These are phyloP conservation scores for Candida sanyaensis DNA, from an alignment of 1,139 yeast genomes.

Conservation along the genomic window DNA sequence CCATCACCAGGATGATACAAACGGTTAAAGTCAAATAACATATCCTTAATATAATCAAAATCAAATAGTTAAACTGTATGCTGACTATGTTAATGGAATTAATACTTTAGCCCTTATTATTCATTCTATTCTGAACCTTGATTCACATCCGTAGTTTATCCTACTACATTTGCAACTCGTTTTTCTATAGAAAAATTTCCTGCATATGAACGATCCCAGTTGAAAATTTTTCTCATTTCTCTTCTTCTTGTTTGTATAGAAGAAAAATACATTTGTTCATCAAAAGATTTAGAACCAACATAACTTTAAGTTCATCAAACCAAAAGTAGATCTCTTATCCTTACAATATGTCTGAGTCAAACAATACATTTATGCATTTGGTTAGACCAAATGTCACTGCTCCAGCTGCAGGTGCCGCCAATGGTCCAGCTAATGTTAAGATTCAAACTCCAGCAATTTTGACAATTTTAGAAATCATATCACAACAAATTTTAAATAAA, in stretches of 20 bases:
- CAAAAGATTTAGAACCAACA: background rate
- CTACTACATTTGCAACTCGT: background rate
- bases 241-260: background rate
- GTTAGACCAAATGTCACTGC: conserved; percentile 62
- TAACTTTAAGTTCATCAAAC: too few species aligned
- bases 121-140: too few species aligned
- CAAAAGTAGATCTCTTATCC: background rate
- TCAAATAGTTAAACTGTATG: too few species aligned
- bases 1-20: too few species aligned
- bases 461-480: conserved; percentile 57
- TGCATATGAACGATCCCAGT: background rate
- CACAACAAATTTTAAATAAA: conserved; percentile 48
- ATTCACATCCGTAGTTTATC: too few species aligned
- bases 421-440: conserved; percentile 51
- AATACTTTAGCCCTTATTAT: too few species aligned
- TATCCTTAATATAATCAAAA: too few species aligned
- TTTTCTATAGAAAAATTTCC: background rate
- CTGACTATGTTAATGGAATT: too few species aligned
- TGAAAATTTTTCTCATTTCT: conserved; percentile 1
- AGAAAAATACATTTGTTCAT: background rate
- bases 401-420: conserved; percentile 49
- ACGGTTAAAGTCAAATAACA: too few species aligned
- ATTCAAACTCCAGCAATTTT: conserved; percentile 74
- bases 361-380: conserved; percentile 48
- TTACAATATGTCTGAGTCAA: conserved; percentile 11